Evolutionary conservation across 2,329 filamentous ascomycete genomes (phyloP), one percentile per base, ranked within the genome.

Genomic region (Trichoderma asperellum): DNA sequence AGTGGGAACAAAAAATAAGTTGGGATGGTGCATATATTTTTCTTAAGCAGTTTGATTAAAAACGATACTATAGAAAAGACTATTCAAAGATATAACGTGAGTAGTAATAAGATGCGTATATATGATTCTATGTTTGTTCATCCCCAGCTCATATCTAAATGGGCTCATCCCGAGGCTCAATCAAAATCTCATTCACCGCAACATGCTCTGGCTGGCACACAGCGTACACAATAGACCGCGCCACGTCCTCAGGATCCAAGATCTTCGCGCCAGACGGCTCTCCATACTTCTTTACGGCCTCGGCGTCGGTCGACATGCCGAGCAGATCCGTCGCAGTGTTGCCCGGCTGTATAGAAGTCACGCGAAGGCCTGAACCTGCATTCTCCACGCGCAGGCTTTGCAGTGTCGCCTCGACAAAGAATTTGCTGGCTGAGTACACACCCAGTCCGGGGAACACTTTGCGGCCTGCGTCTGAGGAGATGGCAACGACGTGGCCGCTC

Each of bases 331-430:
- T 94, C 5, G 86, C 86, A 1, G 89, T 90, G 76, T 95, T 94
- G 0, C 92, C 92, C 0, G 92, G 92, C 81, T 95, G 92, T 2
- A 95, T 85, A 43, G 86, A 84, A 0, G 92, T 94, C 52, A 95
- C 91, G 2, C 91, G 84, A 60, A 95, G 80, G 0, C 92, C 92
- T 0, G 86, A 87, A 0, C 91, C 91, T 0, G 90, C 92, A 0
- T 91, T 94, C 83, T 95, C 92, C 8, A 94, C 80, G 10, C 92
- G 88, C 73, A 95, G 79, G 37, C 84, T 84, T 79, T 94, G 92
- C n/a, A 95, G 83, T 0, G 91, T 92, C 0, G 91, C 92, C 78
- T 95, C 92, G 67, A 95, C 91, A 76, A 95, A 95, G 85, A 94
- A 93, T 78, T 95, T 95, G 79, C 88, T 91, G 32, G 91, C 92